Percentiles rank a stretch among this genome's conserved stretches.
These are phyloP conservation scores for Plasmodium chabaudi DNA, from an alignment of 169 alveolate species.

Conservation along the genomic window DNA sequence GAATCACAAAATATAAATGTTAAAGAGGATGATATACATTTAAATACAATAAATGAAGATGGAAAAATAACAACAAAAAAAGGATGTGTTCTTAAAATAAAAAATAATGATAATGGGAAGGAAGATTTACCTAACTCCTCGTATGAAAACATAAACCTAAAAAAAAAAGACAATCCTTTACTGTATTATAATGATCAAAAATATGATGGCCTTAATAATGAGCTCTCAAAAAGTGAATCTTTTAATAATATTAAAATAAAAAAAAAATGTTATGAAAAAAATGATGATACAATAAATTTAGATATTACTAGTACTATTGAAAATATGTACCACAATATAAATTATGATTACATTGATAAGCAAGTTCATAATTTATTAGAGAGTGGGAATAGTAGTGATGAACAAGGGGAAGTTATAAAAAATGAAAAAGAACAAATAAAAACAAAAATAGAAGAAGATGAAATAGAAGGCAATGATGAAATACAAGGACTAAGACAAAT, in stretches of 20 bases:
- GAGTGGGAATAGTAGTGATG: background rate
- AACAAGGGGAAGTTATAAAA: too few relatives aligned
- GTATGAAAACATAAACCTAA: conserved; percentile 1
- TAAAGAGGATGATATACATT: background rate
- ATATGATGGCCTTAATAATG: background rate
- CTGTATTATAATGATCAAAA: conserved; percentile 12
- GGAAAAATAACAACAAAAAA: background rate
- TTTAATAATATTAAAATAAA: background rate
- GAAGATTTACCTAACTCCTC: background rate
- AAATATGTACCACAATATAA: too few relatives aligned
- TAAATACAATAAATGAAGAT: background rate
- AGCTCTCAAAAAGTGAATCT: background rate
- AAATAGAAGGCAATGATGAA: background rate
- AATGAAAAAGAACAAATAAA: too few relatives aligned
- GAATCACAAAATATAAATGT: background rate
- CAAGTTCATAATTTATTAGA: conserved; percentile 1
- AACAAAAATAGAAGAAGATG: too few relatives aligned
- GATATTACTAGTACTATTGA: background rate
- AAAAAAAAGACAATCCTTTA: conserved; percentile 10
- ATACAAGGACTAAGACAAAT: background rate
- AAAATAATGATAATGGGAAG: background rate
- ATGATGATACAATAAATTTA: background rate
- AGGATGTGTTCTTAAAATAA: conserved; percentile 12
- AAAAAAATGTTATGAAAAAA: background rate
- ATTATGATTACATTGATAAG: background rate